Base-by-base conservation (phyloP, 78 protist species). In the Dictyostelium firmibasis region DNA sequence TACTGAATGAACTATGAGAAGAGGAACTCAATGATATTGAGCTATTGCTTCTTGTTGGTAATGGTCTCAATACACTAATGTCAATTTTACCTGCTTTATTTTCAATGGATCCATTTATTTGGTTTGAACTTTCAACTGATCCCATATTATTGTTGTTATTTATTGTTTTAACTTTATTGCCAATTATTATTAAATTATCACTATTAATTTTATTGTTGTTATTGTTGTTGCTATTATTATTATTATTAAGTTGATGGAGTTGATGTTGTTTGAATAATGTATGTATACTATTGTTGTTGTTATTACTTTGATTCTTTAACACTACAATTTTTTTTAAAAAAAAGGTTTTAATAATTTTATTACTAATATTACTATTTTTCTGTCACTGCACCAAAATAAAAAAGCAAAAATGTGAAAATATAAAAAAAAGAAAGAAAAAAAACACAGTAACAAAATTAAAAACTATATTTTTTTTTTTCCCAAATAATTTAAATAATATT, bases 31-130 rank as follows among this genome's bases (percentile, higher is more conserved):
- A 77, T 67, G 62, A 38, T 36, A 86, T 23, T 44, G 75, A 38
- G 67, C 82, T 67, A 41, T 36, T 86, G 18, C 82, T 67, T 57
- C 93, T 75, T n/a, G 62, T 81, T 13, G 91, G 74, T 70, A 84
- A 44, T 69, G 81, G 31, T 84, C 83, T 70, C 8, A 20, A 13
- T 38, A 27, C 83, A 43, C 85, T 81, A 81, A 29, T 41, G 50
- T 36, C 50, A 50, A 29, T 50, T 9, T 36, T 81, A 81, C 23
- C 29, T 23, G 31, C 50, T 50, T 78, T 43, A 20, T 36, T 23
- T 43, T 78, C 53, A 6, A 43, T 18, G 2, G 50, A 36, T 20
- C 27, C 44, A n/a, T 29, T 5, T 4, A 41, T 81, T 50, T 29
- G 47, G 6, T 29, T 50, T 81, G 85, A 29, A 25, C 35, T 27